Percentiles rank a stretch among this genome's conserved stretches.
Conservation (phyloP, 2,329 filamentous ascomycete genomes). For the Lachnellula suecica region DNA sequence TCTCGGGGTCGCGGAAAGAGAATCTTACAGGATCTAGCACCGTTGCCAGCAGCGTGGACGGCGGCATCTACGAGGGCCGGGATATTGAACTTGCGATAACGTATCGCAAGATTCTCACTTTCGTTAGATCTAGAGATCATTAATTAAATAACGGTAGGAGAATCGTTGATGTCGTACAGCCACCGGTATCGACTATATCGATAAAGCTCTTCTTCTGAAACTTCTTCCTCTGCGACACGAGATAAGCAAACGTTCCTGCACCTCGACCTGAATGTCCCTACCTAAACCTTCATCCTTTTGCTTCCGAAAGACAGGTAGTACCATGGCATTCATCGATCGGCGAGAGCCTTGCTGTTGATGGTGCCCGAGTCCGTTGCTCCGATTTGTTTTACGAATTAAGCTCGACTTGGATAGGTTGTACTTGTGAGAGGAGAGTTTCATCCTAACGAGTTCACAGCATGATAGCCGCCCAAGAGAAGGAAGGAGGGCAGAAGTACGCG, state of each 20-base stretch:
- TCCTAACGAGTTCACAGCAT: no score
- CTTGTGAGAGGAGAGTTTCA: no score
- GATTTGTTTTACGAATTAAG: no score
- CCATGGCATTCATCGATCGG: slow-evolving; percentile 8
- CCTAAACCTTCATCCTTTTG: slow-evolving; percentile 13
- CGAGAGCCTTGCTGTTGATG: slow-evolving; percentile 13
- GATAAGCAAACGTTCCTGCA: neutral
- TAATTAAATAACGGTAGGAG: slow-evolving; percentile 6
- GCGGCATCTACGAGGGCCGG: slow-evolving; percentile 23
- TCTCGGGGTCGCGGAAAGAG: neutral
- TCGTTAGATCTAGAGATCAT: slow-evolving; percentile 26
- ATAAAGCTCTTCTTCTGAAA: slow-evolving; percentile 27
- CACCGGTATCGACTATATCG: slow-evolving; percentile 30
- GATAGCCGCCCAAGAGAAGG: no score
- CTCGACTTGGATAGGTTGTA: no score
- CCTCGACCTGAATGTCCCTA: slow-evolving; percentile 11
- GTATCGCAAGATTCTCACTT: slow-evolving; percentile 24
- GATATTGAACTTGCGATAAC: slow-evolving; percentile 32
- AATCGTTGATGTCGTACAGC: slow-evolving; percentile 23
- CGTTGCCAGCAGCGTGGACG: slow-evolving; percentile 8
- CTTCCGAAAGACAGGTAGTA: slow-evolving; percentile 16
- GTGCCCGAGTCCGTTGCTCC: no score
- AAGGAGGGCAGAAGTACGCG: no score
- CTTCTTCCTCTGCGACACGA: slow-evolving; percentile 9
- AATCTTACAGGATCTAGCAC: slow-evolving; percentile 19